A percentile compares a stretch with the other conserved stretches of the same genome.
Evolutionary conservation across 805 yeast genomes (phyloP).

Genomic region (Saccharomycopsis fibuligera): DNA sequence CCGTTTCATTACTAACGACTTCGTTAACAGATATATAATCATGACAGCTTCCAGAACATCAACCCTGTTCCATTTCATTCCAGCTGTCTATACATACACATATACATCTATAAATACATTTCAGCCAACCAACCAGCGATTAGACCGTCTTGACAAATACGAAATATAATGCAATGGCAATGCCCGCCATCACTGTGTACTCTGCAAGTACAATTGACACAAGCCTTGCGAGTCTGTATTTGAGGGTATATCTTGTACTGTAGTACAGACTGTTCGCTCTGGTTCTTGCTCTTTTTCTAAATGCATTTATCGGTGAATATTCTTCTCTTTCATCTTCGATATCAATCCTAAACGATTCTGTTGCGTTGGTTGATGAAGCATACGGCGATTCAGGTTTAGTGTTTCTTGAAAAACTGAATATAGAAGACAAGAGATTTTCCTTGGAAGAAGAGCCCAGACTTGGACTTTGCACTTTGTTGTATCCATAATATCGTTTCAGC

Average conservation of each 20-base stretch:
- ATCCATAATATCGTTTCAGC: slow-evolving; percentile 3
- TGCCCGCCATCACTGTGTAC: slow-evolving; percentile 1
- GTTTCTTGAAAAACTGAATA: background rate
- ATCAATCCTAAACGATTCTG: slow-evolving; percentile 11
- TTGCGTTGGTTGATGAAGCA: background rate
- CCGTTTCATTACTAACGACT: no score
- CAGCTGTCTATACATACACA: no score
- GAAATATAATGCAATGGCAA: slow-evolving; percentile 6
- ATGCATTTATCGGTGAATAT: background rate
- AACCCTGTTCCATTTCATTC: no score
- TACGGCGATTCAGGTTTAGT: slow-evolving; percentile 6
- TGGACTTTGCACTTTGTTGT: background rate
- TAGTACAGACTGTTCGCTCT: slow-evolving; percentile 1
- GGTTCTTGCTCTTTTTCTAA: slow-evolving; percentile 4
- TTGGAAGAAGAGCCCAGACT: no score
- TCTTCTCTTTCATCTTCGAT: slow-evolving; percentile 9
- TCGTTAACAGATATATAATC: no score
- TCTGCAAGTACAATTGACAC: slow-evolving; percentile 3
- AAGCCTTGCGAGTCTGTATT: background rate
- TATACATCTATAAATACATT: no score
- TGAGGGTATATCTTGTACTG: background rate
- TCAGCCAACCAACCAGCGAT: no score
- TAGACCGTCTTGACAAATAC: slow-evolving; percentile 2
- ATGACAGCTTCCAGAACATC: no score
- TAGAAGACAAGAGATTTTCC: background rate